A percentile compares a stretch with the other conserved stretches of the same genome.
These are phyloP conservation scores for Thermoascus crustaceus DNA, from an alignment of 2,329 filamentous ascomycete genomes.

Conservation along the genomic window DNA sequence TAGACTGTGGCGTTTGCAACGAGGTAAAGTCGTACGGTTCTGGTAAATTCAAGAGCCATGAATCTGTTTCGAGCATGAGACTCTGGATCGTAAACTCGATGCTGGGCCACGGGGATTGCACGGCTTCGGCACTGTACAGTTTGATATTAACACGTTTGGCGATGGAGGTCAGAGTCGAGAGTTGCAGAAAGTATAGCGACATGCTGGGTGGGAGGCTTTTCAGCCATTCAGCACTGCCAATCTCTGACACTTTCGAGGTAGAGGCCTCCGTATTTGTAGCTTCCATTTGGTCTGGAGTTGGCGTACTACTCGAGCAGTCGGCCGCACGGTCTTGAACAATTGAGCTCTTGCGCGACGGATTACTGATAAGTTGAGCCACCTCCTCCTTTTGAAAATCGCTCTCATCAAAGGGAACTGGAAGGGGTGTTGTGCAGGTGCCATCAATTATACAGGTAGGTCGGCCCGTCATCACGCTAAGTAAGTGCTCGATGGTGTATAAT, in stretches of 20 bases:
- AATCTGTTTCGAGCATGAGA: constrained; percentile 29
- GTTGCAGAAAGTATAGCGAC: constrained; percentile 34
- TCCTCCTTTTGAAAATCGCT: constrained; percentile 29
- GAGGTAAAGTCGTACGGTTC: constrained; percentile 33
- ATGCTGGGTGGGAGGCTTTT: constrained; percentile 29
- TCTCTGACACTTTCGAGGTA: constrained; percentile 11
- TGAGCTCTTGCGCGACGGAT: constrained; percentile 13
- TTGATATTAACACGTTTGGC: constrained; percentile 30
- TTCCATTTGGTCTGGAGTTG: constrained; percentile 11
- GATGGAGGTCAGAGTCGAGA: constrained; percentile 29
- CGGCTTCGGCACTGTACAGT: constrained; percentile 32
- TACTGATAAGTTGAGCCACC: constrained; percentile 20
- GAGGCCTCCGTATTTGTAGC: constrained; percentile 12
- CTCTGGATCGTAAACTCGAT: constrained; percentile 31
- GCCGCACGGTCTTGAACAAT: constrained; percentile 16
- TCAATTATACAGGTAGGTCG: constrained; percentile 37
- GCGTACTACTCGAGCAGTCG: constrained; percentile 12
- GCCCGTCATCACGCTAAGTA: constrained; percentile 37
- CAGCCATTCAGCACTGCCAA: constrained; percentile 25
- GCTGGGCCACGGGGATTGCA: constrained; percentile 29
- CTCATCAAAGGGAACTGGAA: constrained; percentile 36
- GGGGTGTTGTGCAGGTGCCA: constrained; percentile 33
- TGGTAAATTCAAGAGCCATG: constrained; percentile 34
- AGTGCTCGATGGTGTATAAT: constrained; percentile 35
- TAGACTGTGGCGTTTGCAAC: constrained; percentile 27